A percentile compares a stretch with the other conserved stretches of the same genome.
Conservation (phyloP, 371 early-diverging fungal species). For the Mucor circinelloides region DNA sequence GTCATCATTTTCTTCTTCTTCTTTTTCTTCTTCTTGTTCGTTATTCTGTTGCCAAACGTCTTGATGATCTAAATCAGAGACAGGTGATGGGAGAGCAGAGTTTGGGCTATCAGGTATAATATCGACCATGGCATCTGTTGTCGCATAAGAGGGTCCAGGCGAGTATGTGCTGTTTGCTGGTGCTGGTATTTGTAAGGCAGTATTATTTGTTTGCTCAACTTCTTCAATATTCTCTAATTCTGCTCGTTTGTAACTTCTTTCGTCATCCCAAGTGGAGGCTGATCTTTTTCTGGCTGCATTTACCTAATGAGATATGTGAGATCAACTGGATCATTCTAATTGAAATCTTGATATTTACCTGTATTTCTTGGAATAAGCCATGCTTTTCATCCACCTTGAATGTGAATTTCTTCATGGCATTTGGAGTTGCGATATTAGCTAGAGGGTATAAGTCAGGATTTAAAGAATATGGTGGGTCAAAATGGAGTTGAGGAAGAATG, state of each 20-base stretch:
- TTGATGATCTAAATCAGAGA: slow-evolving; percentile 24
- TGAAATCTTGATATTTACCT: slow-evolving; percentile 11
- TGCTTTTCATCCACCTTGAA: slow-evolving; percentile 18
- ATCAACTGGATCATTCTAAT: background rate
- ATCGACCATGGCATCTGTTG: slow-evolving; percentile 6
- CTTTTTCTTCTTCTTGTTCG: background rate
- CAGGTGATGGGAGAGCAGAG: slow-evolving; percentile 40
- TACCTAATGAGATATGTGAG: background rate
- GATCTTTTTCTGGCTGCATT: slow-evolving; percentile 24
- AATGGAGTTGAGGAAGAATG: slow-evolving; percentile 18
- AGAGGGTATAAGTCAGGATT: slow-evolving; percentile 28
- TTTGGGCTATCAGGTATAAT: slow-evolving; percentile 33
- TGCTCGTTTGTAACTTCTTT: slow-evolving; percentile 24
- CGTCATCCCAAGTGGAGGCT: slow-evolving; percentile 29
- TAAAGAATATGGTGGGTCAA: slow-evolving; percentile 11
- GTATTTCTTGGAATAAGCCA: slow-evolving; percentile 23
- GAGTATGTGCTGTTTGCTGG: slow-evolving; percentile 3
- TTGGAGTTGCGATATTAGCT: slow-evolving; percentile 16
- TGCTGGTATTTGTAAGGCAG: slow-evolving; percentile 3
- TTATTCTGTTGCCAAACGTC: slow-evolving; percentile 2
- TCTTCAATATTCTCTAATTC: slow-evolving; percentile 18
- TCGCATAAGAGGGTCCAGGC: slow-evolving; percentile 13
- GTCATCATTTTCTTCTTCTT: too few relatives aligned
- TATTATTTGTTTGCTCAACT: background rate
- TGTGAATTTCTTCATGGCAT: slow-evolving; percentile 13